Percentiles rank a stretch among this genome's conserved stretches.
Conservation (phyloP, 176 grass and related monocot species). For the Oryza nivara region DNA sequence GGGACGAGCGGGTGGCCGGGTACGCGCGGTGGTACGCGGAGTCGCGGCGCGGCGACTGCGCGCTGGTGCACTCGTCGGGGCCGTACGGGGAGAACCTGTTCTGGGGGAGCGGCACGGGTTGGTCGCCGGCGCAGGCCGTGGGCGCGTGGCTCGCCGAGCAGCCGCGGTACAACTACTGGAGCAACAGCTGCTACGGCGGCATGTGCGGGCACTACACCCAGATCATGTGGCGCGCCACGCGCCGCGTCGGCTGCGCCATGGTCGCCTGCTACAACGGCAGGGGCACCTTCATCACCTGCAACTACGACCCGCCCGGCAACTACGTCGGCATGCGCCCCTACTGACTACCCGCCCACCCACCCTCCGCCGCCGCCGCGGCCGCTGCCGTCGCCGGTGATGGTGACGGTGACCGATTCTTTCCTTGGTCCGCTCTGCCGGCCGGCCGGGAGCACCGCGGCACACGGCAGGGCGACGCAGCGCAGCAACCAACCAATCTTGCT, state of each 20-base stretch:
- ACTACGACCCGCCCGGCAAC: constrained; percentile 84
- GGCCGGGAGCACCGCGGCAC: neutral
- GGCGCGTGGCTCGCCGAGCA: constrained; percentile 65
- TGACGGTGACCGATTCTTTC: neutral
- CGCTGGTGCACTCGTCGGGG: constrained; percentile 71
- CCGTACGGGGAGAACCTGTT: constrained; percentile 93
- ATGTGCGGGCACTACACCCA: constrained; percentile 91
- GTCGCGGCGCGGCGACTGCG: constrained; percentile 65
- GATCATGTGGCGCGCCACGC: constrained; percentile 62
- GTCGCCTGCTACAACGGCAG: constrained; percentile 47
- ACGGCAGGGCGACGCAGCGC: neutral
- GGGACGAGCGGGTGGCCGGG: constrained; percentile 58
- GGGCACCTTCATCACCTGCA: constrained; percentile 72
- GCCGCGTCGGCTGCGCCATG: constrained; percentile 54
- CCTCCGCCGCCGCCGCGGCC: neutral
- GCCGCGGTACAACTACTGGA: constrained; percentile 62
- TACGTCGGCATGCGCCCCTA: constrained; percentile 67
- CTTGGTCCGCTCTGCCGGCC: neutral
- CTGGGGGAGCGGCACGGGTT: constrained; percentile 75
- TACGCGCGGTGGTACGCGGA: constrained; percentile 72
- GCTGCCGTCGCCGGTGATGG: too few relatives aligned
- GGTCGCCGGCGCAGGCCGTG: constrained; percentile 64
- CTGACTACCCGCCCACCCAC: constrained; percentile 25
- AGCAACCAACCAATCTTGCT: neutral
- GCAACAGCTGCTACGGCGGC: constrained; percentile 63